Conservation (phyloP, 139 green algal species). For the Deuterostichococcus epilithicus region DNA sequence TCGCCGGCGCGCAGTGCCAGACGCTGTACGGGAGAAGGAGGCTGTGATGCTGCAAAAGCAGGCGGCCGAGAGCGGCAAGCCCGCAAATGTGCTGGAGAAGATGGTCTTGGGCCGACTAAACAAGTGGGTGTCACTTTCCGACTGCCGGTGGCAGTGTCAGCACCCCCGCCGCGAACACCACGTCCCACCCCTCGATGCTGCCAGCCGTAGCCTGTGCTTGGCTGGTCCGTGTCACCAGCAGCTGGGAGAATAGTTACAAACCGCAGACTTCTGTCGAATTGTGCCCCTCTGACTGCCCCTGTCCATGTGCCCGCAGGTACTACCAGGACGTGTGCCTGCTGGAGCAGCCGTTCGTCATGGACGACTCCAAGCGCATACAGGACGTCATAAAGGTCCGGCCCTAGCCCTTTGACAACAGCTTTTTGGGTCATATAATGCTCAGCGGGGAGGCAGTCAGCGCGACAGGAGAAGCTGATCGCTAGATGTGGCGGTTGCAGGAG, state of each 20-base stretch:
- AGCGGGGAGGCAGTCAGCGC: background rate
- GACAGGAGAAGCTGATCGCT: background rate
- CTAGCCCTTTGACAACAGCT: background rate
- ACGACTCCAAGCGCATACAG: conserved; percentile 48
- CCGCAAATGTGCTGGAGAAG: conserved; percentile 70
- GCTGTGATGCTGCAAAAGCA: conserved; percentile 40
- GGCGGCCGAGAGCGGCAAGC: conserved; percentile 53
- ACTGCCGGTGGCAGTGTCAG: no score
- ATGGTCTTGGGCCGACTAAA: conserved; percentile 75
- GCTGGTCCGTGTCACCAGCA: no score
- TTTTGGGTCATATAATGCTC: background rate
- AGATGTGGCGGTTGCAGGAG: conserved; percentile 8
- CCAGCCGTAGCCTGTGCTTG: no score
- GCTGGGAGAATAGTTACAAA: no score
- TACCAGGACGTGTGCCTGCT: conserved; percentile 65
- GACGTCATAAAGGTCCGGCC: conserved; percentile 2
- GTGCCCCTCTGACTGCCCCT: no score
- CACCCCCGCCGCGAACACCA: no score
- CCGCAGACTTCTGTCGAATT: no score
- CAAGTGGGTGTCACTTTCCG: no score
- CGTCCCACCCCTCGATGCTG: no score
- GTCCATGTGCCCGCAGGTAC: conserved; percentile 15
- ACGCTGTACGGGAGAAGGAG: conserved; percentile 48
- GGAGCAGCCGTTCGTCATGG: conserved; percentile 79
- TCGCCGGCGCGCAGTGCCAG: conserved; percentile 22